phyloP scores from a whole-genome alignment of 257 asterid species.

The Vinca minor region DNA sequence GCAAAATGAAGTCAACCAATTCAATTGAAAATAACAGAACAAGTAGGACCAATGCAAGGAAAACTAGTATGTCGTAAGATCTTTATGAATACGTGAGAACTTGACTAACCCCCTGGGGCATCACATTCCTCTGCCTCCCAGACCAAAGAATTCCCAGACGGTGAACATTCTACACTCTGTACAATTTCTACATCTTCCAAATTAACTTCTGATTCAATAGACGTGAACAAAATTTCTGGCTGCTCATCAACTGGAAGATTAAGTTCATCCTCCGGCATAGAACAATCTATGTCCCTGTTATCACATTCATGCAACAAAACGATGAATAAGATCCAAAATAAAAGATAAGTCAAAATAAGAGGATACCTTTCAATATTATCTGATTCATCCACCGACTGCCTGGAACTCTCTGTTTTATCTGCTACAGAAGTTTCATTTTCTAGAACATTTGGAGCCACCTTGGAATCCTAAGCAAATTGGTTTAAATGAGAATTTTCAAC shows the following conservation, averaged over 20 bases:
- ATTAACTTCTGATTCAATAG: slow-evolving; percentile 33
- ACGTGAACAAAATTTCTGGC: slow-evolving; percentile 34
- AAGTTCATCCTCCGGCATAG: slow-evolving; percentile 54
- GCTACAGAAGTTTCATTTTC: slow-evolving; percentile 39
- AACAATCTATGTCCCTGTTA: slow-evolving; percentile 44
- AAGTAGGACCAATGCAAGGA: neutral
- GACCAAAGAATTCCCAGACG: slow-evolving; percentile 35
- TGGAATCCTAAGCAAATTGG: slow-evolving; percentile 42
- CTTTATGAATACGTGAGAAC: neutral
- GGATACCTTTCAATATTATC: slow-evolving; percentile 52
- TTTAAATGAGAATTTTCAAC: neutral
- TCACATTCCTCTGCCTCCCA: slow-evolving; percentile 59
- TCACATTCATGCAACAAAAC: slow-evolving; percentile 21
- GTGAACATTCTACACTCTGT: slow-evolving; percentile 40
- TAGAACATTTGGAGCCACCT: slow-evolving; percentile 33
- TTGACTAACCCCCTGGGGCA: slow-evolving; percentile 77
- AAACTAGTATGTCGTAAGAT: neutral
- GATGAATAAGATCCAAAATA: neutral
- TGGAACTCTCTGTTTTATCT: slow-evolving; percentile 43
- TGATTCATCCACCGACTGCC: slow-evolving; percentile 35
- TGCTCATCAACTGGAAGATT: slow-evolving; percentile 30
- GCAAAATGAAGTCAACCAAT: slow-evolving; percentile 24
- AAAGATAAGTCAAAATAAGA: slow-evolving; percentile 1
- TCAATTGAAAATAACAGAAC: neutral
- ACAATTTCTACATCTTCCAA: slow-evolving; percentile 36